Evolutionary conservation across 768 basidiomycete genomes (phyloP), one percentile per base, ranked within the genome.

Genomic region (Lactifluus piperatus): DNA sequence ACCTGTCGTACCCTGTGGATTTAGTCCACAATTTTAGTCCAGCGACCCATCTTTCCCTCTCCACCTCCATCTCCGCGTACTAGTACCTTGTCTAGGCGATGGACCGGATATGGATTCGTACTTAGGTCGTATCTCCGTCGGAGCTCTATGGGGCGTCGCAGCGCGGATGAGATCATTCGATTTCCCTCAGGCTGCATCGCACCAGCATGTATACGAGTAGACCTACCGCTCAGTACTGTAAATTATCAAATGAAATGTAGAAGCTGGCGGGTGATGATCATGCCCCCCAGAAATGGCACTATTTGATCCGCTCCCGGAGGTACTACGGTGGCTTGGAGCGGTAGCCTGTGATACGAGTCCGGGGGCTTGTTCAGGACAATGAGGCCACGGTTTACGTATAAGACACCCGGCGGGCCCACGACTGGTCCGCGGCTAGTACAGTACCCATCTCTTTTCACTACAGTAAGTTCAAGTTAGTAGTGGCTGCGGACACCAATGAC

Each of bases 81-180:
- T 4, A 54, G 18, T 51, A 62, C 64, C 62, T 65, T 65, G 62
- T 65, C 64, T 30, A 65, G 48, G 10, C 64, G 62, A 54, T 65
- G 64, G 22, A 65, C 58, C 18, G 62, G 64, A 54, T 55, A 65
- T 20, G 63, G 63, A 9, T 41, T 54, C 32, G n/a, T 14, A 14
- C 32, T 34, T 4, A 58, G 37, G 6, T 14, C 49, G 13, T 54
- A 55, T 11, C 34, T 30, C n/a, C 16, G 41, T 11, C 51, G 54
- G 20, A 64, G 61, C 7, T 20, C 63, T 64, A 39, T 14, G 11
- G 39, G 4, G 20, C 9, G 34, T 7, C 11, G 32, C 36, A 34
- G 43, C 37, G 27, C 41, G 13, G 20, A 32, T 34, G 32, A 45
- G n/a, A 49, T 14, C 7, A 0, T 13, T 54, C n/a, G 22, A 4